Evolutionary conservation across 2,329 filamentous ascomycete genomes (phyloP).

Genomic region (Penicillium sp.): DNA sequence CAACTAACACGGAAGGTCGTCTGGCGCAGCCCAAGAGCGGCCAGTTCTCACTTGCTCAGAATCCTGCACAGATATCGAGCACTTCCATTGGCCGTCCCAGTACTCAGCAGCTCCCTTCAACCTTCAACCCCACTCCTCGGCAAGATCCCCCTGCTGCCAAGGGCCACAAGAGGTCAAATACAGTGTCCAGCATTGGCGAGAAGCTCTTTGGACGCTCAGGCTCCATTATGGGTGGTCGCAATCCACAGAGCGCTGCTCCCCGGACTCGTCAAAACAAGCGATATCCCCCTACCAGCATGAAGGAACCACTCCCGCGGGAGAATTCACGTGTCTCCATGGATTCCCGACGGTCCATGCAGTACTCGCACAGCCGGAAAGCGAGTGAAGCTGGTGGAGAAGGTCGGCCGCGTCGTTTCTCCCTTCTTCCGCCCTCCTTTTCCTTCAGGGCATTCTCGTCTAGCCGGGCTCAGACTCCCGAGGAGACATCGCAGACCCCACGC

Average conservation of each 20-base stretch:
- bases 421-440: conserved; percentile 64
- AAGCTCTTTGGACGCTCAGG: conserved; percentile 81
- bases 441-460: conserved; percentile 62
- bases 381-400: conserved; percentile 62
- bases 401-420: conserved; percentile 68
- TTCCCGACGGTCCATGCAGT: conserved; percentile 69
- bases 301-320: conserved; percentile 62
- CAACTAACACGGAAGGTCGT: conserved; percentile 83
- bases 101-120: conserved; percentile 54
- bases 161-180: conserved; percentile 67
- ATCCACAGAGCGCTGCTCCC: conserved; percentile 33
- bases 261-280: conserved; percentile 57
- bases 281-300: conserved; percentile 91
- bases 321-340: conserved; percentile 67
- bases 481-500: conserved; percentile 42
- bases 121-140: conserved; percentile 58
- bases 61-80: conserved; percentile 50
- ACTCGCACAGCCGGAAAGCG: conserved; percentile 67
- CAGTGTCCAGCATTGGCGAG: conserved; percentile 76
- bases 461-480: conserved; percentile 48
- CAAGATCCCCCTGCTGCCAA: conserved; percentile 41
- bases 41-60: conserved; percentile 64
- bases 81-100: conserved; percentile 60
- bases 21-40: conserved; percentile 77
- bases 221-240: conserved; percentile 69